Percentiles rank a stretch among this genome's conserved stretches.
phyloP scores from a whole-genome alignment of 495 filamentous ascomycete species.

The Daldinia caldariorum region DNA sequence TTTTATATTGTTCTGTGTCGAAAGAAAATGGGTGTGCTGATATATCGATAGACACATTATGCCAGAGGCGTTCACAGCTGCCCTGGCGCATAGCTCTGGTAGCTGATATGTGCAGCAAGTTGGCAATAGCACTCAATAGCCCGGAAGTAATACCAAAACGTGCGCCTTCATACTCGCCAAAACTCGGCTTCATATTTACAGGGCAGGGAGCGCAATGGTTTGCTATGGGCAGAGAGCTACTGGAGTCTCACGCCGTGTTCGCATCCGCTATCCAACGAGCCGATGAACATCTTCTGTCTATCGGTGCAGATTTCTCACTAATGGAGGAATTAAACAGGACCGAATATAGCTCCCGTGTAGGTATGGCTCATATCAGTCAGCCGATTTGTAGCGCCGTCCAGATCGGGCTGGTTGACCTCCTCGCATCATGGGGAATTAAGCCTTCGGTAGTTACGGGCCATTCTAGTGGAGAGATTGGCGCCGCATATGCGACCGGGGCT shows the following conservation, averaged over 20 bases:
- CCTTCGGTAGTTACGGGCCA: slow-evolving; percentile 67
- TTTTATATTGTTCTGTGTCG: neutral
- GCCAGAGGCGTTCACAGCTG: slow-evolving; percentile 52
- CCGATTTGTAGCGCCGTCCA: slow-evolving; percentile 61
- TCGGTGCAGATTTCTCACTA: slow-evolving; percentile 53
- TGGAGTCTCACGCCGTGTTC: slow-evolving; percentile 54
- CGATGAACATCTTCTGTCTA: slow-evolving; percentile 42
- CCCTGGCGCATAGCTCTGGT: slow-evolving; percentile 53
- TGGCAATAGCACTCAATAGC: slow-evolving; percentile 49
- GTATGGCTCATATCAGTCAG: slow-evolving; percentile 58
- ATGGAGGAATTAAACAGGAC: slow-evolving; percentile 46
- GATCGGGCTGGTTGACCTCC: slow-evolving; percentile 63
- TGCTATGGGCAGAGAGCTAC: slow-evolving; percentile 63
- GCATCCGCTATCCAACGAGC: slow-evolving; percentile 47
- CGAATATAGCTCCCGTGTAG: slow-evolving; percentile 55
- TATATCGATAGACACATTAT: slow-evolving; percentile 48
- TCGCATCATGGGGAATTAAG: slow-evolving; percentile 61
- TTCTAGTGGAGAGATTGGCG: slow-evolving; percentile 70
- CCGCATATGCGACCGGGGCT: slow-evolving; percentile 58
- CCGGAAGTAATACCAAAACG: slow-evolving; percentile 49
- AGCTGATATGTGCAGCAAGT: slow-evolving; percentile 49
- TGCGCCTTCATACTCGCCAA: slow-evolving; percentile 42
- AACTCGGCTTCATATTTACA: slow-evolving; percentile 55
- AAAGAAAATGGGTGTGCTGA: slow-evolving; percentile 1
- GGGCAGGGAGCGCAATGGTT: slow-evolving; percentile 65